Base-by-base conservation (phyloP, 148 eudicot genomes). In the Vaccinium corymbosum region DNA sequence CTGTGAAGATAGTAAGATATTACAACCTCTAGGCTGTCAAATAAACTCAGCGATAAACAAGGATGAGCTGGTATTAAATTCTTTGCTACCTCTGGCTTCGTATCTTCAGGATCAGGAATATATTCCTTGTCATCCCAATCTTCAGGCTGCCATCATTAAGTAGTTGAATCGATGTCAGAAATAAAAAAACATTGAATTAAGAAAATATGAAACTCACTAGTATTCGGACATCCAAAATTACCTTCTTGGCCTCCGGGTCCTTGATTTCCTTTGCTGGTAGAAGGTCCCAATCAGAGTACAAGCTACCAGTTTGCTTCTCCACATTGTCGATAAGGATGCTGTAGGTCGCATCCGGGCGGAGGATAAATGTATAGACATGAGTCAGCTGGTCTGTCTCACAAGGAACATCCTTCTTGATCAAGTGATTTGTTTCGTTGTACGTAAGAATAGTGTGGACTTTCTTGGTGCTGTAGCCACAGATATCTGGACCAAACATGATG, bases 401-500 rank as follows among this genome's bases (percentile, higher is more conserved):
- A 68, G 98, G 97, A 76, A 96, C 98, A 10, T 96, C 98, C 93
- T 94, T 95, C 90, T 94, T 94, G 87, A 94, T 95, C 92, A 93
- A 89, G 91, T 93, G 91, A 80, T 95, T 95, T 62, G 89, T 91
- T 11, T 70, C 98, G 74, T 94, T 93, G 89, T 93, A 91, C 12
- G 89, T 91, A 51, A 95, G 94, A 88, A 94, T 95, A 50, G 98
- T 95, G 83, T 95, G 98, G 83, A 95, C 98, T 83, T 95, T 95
- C 87, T 96, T 96, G 68, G 99, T 96, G 86, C 88, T 91, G 89
- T 93, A 94, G 53, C 99, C 99, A 89, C 98, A 96, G 81, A 96
- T 96, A 86, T 96, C 98, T 81, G 98, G 99, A 48, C 99, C 99
- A 89, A 96, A 96, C 99, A 96, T 96, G 81, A 96, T 94, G 82